Evolutionary conservation across 257 asterid species (phyloP), one percentile per base, ranked within the genome.

Genomic region (Penstemon newberryi): DNA sequence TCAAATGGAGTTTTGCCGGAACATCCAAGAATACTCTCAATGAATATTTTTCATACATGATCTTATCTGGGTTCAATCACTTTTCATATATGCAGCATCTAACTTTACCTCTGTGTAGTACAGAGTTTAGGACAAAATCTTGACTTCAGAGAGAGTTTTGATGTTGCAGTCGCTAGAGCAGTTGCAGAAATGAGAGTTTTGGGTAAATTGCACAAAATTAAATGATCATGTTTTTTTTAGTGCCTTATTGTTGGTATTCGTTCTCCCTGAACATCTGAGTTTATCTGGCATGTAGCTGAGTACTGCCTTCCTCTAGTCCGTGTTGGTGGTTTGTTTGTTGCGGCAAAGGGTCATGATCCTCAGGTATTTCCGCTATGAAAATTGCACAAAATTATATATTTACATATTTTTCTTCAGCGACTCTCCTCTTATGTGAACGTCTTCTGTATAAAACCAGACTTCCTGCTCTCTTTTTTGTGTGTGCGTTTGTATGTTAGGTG

Each of bases 281-380:
- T 53, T 15, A 25, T 69, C 73, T 82, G 62, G 46, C 45, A 8
- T 75, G 76, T 75, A 92, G 98, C 96, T 76, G 98, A 92, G 80
- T 88, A 85, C 69, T 90, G 97, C 67, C 88, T 92, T 73, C 98
- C 98, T 75, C 85, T 92, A 13, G 97, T 92, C 55, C 95, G 93
- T 5, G 89, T 87, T 58, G 95, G 98, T 73, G 98, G 96, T 59
- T 79, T 92, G 78, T 92, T 92, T 81, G 86, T 90, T 8, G 95
- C 97, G 9, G 97, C 97, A 55, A 92, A 92, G 80, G 97, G 98
- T 46, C 97, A 85, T 74, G 85, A 85, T 84, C 97, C 98, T 61
- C 89, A 88, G 89, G 96, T 90, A 52, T 65, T 25, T 49, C 61
- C 65, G 11, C 69, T 46, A n/a, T 37, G 52, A 18, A 44, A 46